Conservation (phyloP, 2,329 filamentous ascomycete genomes). For the Pyrenophora graminea region DNA sequence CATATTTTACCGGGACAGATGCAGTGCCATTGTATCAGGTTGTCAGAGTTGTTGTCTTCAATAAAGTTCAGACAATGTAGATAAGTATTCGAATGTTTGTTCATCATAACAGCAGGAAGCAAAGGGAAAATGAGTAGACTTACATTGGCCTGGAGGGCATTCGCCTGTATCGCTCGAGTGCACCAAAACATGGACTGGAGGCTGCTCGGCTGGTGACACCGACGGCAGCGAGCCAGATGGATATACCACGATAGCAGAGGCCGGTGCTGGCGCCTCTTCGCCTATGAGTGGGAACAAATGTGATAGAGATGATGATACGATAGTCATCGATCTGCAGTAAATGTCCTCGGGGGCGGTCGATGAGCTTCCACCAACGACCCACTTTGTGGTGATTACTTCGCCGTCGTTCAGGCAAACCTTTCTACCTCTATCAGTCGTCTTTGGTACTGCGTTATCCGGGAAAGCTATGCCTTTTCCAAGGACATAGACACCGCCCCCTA, state of each 20-base stretch:
- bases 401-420: conserved; percentile 61
- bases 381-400: conserved; percentile 60
- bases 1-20: conserved; percentile 2
- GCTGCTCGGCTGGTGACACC: conserved; percentile 21
- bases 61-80: conserved; percentile 99
- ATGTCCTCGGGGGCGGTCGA: conserved; percentile 9
- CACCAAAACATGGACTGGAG: conserved; percentile 63
- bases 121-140: conserved; percentile 54
- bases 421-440: conserved; percentile 29
- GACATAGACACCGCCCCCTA: conserved; percentile 89
- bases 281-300: conserved; percentile 70
- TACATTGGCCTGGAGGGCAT: conserved; percentile 87
- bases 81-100: conserved; percentile 87
- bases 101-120: conserved; percentile 73
- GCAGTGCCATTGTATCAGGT: conserved; percentile 68
- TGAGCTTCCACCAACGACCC: conserved; percentile 54
- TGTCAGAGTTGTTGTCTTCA: conserved; percentile 89
- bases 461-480: conserved; percentile 68
- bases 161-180: conserved; percentile 93
- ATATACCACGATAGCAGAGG: conserved; percentile 71
- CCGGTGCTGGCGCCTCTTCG: conserved; percentile 77
- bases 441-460: conserved; percentile 1
- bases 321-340: conserved; percentile 65
- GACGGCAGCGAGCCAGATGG: conserved; percentile 60
- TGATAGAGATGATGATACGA: conserved; percentile 69